Percentiles rank a stretch among this genome's conserved stretches.
These are phyloP conservation scores for Chlamydomonas urium DNA, from an alignment of 139 green algal genomes.

Conservation along the genomic window DNA sequence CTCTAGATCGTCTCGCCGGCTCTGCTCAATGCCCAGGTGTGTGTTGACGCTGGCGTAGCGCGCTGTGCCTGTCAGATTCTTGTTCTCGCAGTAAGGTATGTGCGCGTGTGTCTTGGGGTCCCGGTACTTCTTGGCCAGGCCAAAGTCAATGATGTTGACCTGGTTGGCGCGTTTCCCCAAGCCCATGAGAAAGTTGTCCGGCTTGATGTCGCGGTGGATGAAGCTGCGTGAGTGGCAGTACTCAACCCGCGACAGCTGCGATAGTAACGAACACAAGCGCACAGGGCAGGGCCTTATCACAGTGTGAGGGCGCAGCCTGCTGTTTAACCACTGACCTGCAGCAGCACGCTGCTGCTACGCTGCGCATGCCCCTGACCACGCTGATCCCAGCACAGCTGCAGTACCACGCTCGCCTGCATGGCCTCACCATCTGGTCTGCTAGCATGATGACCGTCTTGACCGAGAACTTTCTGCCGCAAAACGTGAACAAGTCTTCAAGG, in stretches of 20 bases:
- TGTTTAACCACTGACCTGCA: too few relatives aligned
- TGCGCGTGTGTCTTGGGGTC: constrained; percentile 97
- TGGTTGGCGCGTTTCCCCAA: constrained; percentile 94
- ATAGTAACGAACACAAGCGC: neutral
- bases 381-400: neutral
- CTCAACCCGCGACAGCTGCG: constrained; percentile 88
- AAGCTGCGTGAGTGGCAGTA: constrained; percentile 97
- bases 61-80: constrained; percentile 94
- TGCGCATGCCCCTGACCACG: neutral
- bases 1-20: constrained; percentile 90
- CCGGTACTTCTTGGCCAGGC: constrained; percentile 96
- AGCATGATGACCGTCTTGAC: constrained; percentile 99
- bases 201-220: constrained; percentile 97
- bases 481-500: constrained; percentile 99
- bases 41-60: constrained; percentile 98
- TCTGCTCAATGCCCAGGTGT: constrained; percentile 98
- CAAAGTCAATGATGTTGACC: constrained; percentile 99
- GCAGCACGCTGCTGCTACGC: too few relatives aligned
- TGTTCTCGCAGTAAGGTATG: constrained; percentile 99
- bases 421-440: constrained; percentile 92
- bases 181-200: constrained; percentile 43
- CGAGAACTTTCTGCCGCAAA: constrained; percentile 94
- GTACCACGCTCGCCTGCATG: neutral
- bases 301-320: neutral
- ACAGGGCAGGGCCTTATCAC: neutral